Percentiles rank a stretch among this genome's conserved stretches.
Conservation (phyloP, 2,329 filamentous ascomycete genomes). For the Aspergillus sp. region DNA sequence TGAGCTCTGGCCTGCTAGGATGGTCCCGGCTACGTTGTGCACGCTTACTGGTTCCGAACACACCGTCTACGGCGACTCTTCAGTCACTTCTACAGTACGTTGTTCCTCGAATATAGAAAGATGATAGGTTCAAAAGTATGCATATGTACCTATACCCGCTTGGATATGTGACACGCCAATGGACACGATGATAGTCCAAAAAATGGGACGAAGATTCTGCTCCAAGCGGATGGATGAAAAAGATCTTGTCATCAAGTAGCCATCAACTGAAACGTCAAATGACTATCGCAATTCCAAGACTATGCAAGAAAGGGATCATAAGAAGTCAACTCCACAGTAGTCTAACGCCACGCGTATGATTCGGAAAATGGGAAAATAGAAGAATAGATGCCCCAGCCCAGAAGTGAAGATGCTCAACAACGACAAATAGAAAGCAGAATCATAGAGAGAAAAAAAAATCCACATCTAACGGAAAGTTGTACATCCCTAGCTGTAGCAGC, state of each 20-base stretch:
- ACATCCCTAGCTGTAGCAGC: not conserved
- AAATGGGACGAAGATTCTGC: conserved; percentile 14
- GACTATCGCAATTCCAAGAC: conserved; percentile 3
- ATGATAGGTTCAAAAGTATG: conserved; percentile 18
- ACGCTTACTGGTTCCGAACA: conserved; percentile 15
- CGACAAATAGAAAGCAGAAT: conserved; percentile 1
- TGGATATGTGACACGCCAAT: conserved; percentile 21
- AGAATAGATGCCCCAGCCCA: conserved; percentile 15
- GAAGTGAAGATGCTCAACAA: conserved; percentile 15
- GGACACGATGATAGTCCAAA: conserved; percentile 7
- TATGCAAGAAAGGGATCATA: conserved; percentile 16
- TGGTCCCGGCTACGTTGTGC: conserved; percentile 19
- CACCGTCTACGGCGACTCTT: not conserved
- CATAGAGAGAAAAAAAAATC: conserved; percentile 5
- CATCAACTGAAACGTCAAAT: conserved; percentile 1
- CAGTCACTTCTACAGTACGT: too few relatives aligned
- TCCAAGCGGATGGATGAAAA: conserved; percentile 11
- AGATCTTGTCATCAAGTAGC: conserved; percentile 7
- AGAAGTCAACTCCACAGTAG: conserved; percentile 18
- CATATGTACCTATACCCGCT: conserved; percentile 21
- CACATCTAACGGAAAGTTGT: not conserved
- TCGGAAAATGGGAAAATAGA: conserved; percentile 9
- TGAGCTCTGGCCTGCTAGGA: conserved; percentile 5
- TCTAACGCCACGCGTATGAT: conserved; percentile 29
- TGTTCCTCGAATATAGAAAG: conserved; percentile 1